A percentile compares a stretch with the other conserved stretches of the same genome.
phyloP scores from a whole-genome alignment of 345 rosid genomes.

The Erucastrum elatum region DNA sequence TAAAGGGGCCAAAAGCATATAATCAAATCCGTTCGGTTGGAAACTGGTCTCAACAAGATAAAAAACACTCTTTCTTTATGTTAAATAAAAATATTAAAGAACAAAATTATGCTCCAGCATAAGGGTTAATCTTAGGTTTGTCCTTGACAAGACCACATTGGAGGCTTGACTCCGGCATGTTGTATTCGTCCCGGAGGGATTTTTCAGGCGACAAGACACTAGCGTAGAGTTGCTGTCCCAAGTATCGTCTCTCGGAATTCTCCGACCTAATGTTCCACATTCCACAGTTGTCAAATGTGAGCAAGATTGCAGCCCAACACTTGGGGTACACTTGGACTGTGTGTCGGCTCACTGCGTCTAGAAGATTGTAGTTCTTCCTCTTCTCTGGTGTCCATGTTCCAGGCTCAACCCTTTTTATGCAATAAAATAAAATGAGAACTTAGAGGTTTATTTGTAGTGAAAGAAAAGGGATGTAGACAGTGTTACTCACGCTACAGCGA shows the following conservation, averaged over 20 bases:
- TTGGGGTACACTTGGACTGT: conserved; percentile 78
- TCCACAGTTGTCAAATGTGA: conserved; percentile 86
- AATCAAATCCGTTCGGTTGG: conserved; percentile 9
- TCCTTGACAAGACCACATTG: conserved; percentile 14
- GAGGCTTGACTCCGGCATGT: conserved; percentile 58
- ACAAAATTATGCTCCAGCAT: conserved; percentile 43
- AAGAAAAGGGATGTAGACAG: background rate
- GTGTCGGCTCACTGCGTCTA: conserved; percentile 79
- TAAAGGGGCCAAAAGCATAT: too few species aligned
- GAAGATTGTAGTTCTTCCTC: conserved; percentile 72
- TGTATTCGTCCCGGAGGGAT: conserved; percentile 84
- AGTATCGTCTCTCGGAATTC: conserved; percentile 53
- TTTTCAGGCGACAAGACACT: conserved; percentile 65
- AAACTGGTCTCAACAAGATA: conserved; percentile 20
- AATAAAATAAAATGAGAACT: background rate
- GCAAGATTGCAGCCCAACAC: conserved; percentile 76
- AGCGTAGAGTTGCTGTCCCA: conserved; percentile 72
- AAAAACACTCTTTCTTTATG: conserved; percentile 7
- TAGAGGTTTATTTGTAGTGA: background rate
- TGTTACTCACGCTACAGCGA: conserved; percentile 70
- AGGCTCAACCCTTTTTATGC: conserved; percentile 56
- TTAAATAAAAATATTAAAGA: background rate
- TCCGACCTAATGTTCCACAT: conserved; percentile 92
- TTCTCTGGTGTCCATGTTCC: conserved; percentile 81
- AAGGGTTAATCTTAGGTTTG: conserved; percentile 60